A percentile compares a stretch with the other conserved stretches of the same genome.
These are phyloP conservation scores for Ogataea dorogensis DNA, from an alignment of 805 yeast genomes.

Conservation along the genomic window DNA sequence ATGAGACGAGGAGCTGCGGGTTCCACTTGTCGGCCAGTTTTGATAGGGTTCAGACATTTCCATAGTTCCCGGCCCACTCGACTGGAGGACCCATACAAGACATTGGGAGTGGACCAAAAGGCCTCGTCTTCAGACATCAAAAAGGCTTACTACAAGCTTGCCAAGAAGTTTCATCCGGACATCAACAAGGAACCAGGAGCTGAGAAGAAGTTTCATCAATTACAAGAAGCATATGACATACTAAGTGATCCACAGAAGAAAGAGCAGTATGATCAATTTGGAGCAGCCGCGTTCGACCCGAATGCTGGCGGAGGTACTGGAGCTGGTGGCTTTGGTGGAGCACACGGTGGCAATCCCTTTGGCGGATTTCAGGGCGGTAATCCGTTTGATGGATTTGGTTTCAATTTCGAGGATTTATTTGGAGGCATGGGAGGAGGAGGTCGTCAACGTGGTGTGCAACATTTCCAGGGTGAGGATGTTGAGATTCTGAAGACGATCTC, in stretches of 20 bases:
- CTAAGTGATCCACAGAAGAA: constrained; percentile 82
- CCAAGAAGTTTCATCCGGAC: constrained; percentile 95
- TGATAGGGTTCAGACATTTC: constrained; percentile 33
- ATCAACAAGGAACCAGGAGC: constrained; percentile 89
- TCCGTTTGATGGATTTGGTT: constrained; percentile 33
- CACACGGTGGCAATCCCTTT: constrained; percentile 36
- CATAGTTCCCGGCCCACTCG: constrained; percentile 39
- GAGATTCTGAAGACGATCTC: constrained; percentile 73
- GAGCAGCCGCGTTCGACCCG: constrained; percentile 77
- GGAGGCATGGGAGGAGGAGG: constrained; percentile 44
- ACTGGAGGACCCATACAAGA: constrained; percentile 74
- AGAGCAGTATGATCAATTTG: constrained; percentile 88
- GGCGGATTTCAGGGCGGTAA: constrained; percentile 31
- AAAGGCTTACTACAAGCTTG: constrained; percentile 89
- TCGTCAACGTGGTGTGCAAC: constrained; percentile 53
- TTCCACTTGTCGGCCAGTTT: background rate
- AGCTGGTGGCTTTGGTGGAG: constrained; percentile 43
- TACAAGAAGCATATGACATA: constrained; percentile 93
- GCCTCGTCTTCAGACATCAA: constrained; percentile 86
- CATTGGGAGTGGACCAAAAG: constrained; percentile 68
- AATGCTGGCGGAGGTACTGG: constrained; percentile 53
- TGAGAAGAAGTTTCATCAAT: constrained; percentile 83
- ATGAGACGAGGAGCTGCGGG: background rate
- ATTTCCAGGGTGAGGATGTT: constrained; percentile 84
- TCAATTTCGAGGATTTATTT: constrained; percentile 60